These are phyloP conservation scores for Saturnispora besseyi DNA, from an alignment of 805 yeast genomes.

Conservation along the genomic window DNA sequence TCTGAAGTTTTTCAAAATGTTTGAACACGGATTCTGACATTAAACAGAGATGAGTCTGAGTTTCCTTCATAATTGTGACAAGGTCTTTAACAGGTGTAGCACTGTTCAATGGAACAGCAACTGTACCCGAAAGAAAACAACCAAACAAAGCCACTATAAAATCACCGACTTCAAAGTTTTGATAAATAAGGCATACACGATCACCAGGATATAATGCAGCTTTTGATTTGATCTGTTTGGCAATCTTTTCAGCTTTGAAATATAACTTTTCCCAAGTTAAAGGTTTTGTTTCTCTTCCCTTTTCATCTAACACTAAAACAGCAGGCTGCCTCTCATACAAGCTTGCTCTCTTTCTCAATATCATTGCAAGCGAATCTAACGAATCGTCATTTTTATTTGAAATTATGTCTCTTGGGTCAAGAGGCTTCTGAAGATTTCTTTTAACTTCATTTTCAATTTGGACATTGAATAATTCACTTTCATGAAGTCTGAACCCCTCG, in stretches of 20 bases:
- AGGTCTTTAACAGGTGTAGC: conserved; percentile 63
- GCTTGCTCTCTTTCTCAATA: conserved; percentile 64
- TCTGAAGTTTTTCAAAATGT: conserved; percentile 56
- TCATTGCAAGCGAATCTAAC: conserved; percentile 58
- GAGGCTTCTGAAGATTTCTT: conserved; percentile 45
- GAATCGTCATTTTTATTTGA: conserved; percentile 25
- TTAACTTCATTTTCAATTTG: conserved; percentile 7
- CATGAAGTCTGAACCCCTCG: neutral
- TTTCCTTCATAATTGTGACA: conserved; percentile 56
- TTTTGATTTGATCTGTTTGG: conserved; percentile 69
- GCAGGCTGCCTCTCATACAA: conserved; percentile 62
- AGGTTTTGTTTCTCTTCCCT: conserved; percentile 68
- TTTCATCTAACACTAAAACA: conserved; percentile 58
- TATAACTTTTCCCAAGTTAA: conserved; percentile 89
- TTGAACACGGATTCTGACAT: conserved; percentile 75
- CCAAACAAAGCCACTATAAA: conserved; percentile 83
- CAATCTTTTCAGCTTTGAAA: conserved; percentile 75
- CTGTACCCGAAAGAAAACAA: conserved; percentile 86
- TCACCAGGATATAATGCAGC: conserved; percentile 71
- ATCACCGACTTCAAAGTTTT: conserved; percentile 75
- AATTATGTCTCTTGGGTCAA: conserved; percentile 47
- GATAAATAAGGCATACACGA: conserved; percentile 75
- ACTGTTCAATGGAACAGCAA: conserved; percentile 87
- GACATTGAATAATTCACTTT: neutral
- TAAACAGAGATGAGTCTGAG: conserved; percentile 70